Evolutionary conservation across 352 stramenopile species (phyloP).

Genomic region (Globisporangium solare): DNA sequence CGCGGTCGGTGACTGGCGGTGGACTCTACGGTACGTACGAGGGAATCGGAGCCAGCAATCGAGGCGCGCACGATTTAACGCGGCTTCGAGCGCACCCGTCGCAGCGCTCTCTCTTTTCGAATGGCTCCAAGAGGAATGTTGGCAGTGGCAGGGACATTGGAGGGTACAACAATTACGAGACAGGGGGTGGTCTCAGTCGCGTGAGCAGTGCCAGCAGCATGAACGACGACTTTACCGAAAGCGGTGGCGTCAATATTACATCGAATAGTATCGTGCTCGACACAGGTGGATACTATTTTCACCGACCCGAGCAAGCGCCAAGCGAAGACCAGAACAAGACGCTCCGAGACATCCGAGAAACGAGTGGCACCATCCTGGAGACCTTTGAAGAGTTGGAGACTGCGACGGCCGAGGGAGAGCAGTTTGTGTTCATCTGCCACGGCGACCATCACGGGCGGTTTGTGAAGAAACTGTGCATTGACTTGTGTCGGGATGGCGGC

Average conservation of each 20-base stretch:
- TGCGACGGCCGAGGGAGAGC: slow-evolving; percentile 47
- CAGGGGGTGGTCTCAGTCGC: slow-evolving; percentile 26
- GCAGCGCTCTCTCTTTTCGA: slow-evolving; percentile 25
- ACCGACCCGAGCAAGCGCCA: slow-evolving; percentile 25
- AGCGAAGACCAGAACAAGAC: background rate
- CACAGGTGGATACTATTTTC: slow-evolving; percentile 67
- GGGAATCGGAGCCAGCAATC: slow-evolving; percentile 21
- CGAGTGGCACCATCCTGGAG: slow-evolving; percentile 55
- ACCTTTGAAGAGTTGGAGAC: slow-evolving; percentile 47
- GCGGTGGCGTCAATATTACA: slow-evolving; percentile 21
- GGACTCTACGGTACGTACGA: slow-evolving; percentile 11
- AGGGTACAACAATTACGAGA: slow-evolving; percentile 28
- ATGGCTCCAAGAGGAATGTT: slow-evolving; percentile 15
- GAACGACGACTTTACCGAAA: slow-evolving; percentile 30
- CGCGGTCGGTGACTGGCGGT: slow-evolving; percentile 15
- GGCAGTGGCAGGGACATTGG: slow-evolving; percentile 23
- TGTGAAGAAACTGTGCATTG: slow-evolving; percentile 59
- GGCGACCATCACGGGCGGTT: slow-evolving; percentile 72
- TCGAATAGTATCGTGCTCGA: slow-evolving; percentile 67
- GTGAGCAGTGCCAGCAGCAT: slow-evolving; percentile 49
- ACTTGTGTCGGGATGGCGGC: slow-evolving; percentile 60
- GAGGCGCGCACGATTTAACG: slow-evolving; percentile 12
- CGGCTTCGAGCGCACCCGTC: slow-evolving; percentile 15
- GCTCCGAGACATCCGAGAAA: slow-evolving; percentile 14
- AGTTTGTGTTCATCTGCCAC: slow-evolving; percentile 85